These are phyloP conservation scores for Trichoderma erinaceum DNA, from an alignment of 495 filamentous ascomycete genomes.

Conservation along the genomic window DNA sequence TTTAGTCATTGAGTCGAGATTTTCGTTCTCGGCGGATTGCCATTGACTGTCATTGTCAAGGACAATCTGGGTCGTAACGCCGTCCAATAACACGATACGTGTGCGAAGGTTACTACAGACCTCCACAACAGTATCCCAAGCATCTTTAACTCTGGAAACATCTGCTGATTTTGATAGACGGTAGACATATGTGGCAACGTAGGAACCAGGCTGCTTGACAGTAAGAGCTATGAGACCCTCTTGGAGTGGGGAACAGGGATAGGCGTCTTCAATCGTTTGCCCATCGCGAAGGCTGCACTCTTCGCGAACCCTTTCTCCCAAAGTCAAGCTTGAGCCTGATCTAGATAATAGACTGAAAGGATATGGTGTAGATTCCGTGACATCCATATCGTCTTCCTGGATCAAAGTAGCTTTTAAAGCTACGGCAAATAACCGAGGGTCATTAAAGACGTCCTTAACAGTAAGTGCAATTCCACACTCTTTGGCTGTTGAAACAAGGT, in stretches of 20 bases:
- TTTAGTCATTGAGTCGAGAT: neutral
- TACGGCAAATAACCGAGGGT: slow-evolving; percentile 8
- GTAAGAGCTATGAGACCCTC: slow-evolving; percentile 40
- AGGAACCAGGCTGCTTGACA: slow-evolving; percentile 29
- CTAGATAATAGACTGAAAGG: neutral
- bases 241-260: slow-evolving; percentile 47
- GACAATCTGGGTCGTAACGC: neutral
- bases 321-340: neutral
- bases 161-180: slow-evolving; percentile 34
- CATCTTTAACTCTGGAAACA: slow-evolving; percentile 11
- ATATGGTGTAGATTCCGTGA: neutral
- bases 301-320: neutral
- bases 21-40: neutral
- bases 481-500: neutral
- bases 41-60: neutral
- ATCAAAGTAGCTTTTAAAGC: neutral
- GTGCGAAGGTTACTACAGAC: neutral
- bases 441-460: slow-evolving; percentile 9
- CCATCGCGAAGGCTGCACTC: neutral
- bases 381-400: neutral
- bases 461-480: neutral
- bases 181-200: slow-evolving; percentile 32
- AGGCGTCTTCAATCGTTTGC: slow-evolving; percentile 35
- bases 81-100: neutral
- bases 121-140: neutral